Evolutionary conservation across 116 monocot species (phyloP), one percentile per base, ranked within the genome.

Genomic region (Phalaenopsis hybrid): DNA sequence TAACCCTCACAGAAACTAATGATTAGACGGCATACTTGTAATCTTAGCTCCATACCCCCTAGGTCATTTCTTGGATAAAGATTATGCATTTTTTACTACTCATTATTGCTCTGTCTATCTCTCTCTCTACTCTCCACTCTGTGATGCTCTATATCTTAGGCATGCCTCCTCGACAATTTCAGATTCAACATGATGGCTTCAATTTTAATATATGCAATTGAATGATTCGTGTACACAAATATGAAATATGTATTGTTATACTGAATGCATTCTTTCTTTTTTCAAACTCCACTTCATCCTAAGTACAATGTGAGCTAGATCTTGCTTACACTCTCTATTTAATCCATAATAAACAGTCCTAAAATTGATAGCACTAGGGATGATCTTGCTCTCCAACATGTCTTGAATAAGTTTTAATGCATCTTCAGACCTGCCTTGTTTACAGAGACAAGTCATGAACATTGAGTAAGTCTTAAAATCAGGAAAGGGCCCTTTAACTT

Each of bases 381-480:
- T 79, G 73, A 97, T 89, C 6, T 88, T 86, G 23, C 33, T 80
- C 23, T 81, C 78, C 70, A 88, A 43, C 96, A 97, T 97, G 20
- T 94, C 94, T 33, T 86, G 74, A 8, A 96, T 79, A 51, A 97
- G 88, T 44, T 43, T 16, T 82, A 91, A 34, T 44, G 82, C 94
- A 61, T 94, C 91, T 80, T 89, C 91, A 16, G 96, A 92, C 83
- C 85, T 90, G 0, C 94, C 90, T 6, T 4, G 84, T 80, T 87
- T 89, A 78, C 94, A 94, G 8, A 97, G 87, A 76, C 85, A 94
- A 23, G 72, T 55, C 23, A 97, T 91, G 84, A 97, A 92, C 92
- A 92, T 90, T 0, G 94, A 94, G 75, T 94, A 97, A 6, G 92
- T 89, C 67, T 88, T 81, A 34, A 97, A 97, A 89, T 92, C 97